phyloP scores from a whole-genome alignment of 306 rosid genomes.

The Coriaria nepalensis region DNA sequence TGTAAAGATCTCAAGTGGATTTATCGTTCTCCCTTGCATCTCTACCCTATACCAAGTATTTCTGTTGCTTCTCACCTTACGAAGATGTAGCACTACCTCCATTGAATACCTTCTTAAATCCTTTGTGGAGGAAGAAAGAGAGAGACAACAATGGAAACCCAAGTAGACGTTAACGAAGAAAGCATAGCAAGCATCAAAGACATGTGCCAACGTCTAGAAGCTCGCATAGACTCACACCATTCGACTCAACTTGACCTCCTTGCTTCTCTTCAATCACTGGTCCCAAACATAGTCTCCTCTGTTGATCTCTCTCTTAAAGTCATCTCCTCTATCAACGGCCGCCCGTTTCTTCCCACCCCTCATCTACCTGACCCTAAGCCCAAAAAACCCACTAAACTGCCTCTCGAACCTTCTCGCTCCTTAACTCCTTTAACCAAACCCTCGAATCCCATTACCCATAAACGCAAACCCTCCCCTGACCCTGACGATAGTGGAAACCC shows the following conservation, averaged over 20 bases:
- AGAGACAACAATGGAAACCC: slow-evolving; percentile 39
- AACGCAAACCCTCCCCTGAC: slow-evolving; percentile 11
- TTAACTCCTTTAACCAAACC: slow-evolving; percentile 17
- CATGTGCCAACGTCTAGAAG: slow-evolving; percentile 48
- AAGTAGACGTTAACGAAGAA: slow-evolving; percentile 33
- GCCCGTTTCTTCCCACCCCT: slow-evolving; percentile 72
- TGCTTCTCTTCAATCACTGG: slow-evolving; percentile 43
- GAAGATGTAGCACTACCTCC: too few relatives aligned
- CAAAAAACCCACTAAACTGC: slow-evolving; percentile 10
- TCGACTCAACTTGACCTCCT: slow-evolving; percentile 67
- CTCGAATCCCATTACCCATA: slow-evolving; percentile 21
- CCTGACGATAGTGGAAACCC: slow-evolving; percentile 45
- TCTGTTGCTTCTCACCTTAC: too few relatives aligned
- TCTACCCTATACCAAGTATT: too few relatives aligned
- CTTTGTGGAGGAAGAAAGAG: too few relatives aligned
- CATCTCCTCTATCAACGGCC: slow-evolving; percentile 60
- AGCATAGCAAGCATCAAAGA: slow-evolving; percentile 29
- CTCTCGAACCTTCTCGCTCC: slow-evolving; percentile 11
- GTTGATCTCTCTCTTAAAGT: slow-evolving; percentile 76
- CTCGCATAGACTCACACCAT: slow-evolving; percentile 58
- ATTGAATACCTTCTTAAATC: too few relatives aligned
- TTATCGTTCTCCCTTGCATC: too few relatives aligned
- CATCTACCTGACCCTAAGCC: slow-evolving; percentile 42
- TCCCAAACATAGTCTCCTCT: slow-evolving; percentile 59
- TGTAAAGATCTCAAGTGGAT: too few relatives aligned